Evolutionary conservation across 805 yeast species (phyloP), one percentile per base, ranked within the genome.

Genomic region (Starmera amethionina): DNA sequence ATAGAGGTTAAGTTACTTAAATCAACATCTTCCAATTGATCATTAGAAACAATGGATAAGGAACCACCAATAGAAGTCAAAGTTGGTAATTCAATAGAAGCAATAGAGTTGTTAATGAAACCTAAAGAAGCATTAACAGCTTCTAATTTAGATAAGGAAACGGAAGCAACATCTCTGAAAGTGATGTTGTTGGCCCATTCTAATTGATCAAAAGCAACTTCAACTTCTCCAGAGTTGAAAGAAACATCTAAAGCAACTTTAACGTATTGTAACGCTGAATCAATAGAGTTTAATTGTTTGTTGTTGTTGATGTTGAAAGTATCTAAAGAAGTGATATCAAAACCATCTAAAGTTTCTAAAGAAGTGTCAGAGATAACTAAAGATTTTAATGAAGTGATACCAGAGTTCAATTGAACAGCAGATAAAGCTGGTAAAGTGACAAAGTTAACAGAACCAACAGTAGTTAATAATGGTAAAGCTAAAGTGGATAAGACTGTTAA

Each of bases 241-340:
- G 96, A 78, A 60, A 93, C 79, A 55, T 81, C 77, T 55, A 93
- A 73, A 46, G 79, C 61, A 60, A 76, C 76, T 46, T 90, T 75
- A 48, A 88, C 93, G 44, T 82, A 65, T 63, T 78, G 65, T 60
- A 90, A 74, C 47, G 76, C 77, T 40, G 90, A 79, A 60, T 82
- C 74, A 53, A 83, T 75, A 44, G 85, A 63, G 52, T 71, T 76
- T 63, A 93, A 76, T 61, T 80, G 75, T 51, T 63, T 68, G 79
- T 93, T 93, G 82, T 93, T 93, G 88, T 88, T 89, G 57, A 93
- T 75, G 71, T 90, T 72, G 68, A 81, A 80, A 39, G 59, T 60
- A 45, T 58, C 65, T 56, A 59, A 69, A 58, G 58, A 63, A 55
- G 53, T 64, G 39, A 73, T 75, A 45, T 66, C 68, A 56, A 82